Conservation (phyloP, 2,329 filamentous ascomycete species). For the Fusarium armeniacum region DNA sequence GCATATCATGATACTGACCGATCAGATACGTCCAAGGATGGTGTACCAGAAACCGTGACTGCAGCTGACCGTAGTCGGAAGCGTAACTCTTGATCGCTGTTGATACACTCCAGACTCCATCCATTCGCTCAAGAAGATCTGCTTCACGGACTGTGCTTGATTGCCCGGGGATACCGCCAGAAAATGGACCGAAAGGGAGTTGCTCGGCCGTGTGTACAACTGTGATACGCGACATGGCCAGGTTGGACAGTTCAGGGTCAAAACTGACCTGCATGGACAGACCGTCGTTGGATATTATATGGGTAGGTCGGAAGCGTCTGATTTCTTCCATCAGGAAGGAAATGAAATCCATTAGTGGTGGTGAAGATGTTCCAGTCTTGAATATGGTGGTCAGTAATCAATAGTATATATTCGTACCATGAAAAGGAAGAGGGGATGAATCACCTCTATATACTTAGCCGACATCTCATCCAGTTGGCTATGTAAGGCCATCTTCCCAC, state of each 20-base stretch:
- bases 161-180: neutral
- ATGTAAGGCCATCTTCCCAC: neutral
- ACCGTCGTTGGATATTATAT: slow-evolving; percentile 9
- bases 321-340: neutral
- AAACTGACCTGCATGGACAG: slow-evolving; percentile 2
- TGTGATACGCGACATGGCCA: neutral
- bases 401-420: fast-evolving
- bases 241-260: neutral
- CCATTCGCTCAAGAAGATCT: neutral
- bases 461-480: neutral
- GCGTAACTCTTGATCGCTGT: neutral
- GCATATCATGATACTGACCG: neutral
- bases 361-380: neutral
- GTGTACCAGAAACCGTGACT: neutral
- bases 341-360: neutral
- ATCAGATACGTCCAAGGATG: slow-evolving; percentile 14
- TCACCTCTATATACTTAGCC: slow-evolving; percentile 1
- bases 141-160: neutral
- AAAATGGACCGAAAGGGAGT: slow-evolving; percentile 7
- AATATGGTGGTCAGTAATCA: neutral
- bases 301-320: neutral
- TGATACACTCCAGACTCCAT: slow-evolving; percentile 11
- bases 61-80: neutral
- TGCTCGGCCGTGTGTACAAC: slow-evolving; percentile 11
- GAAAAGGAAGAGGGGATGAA: fast-evolving